phyloP scores from a whole-genome alignment of 2,329 filamentous ascomycete species.

The Cladophialophora psammophila region DNA sequence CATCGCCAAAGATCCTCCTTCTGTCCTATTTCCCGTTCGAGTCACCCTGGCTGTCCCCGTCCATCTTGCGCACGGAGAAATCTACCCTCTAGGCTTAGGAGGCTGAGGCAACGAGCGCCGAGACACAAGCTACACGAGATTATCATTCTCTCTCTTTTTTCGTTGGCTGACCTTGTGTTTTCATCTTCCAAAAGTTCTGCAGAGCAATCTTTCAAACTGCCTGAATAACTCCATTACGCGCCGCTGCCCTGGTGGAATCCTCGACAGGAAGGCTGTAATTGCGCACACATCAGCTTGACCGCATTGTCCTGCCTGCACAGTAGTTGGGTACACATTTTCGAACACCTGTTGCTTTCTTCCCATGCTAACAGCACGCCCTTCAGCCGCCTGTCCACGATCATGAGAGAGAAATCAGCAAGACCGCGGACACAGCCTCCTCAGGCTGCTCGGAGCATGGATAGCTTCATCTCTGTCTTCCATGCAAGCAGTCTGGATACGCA shows the following conservation, averaged over 20 bases:
- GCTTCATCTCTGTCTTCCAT: constrained; percentile 26
- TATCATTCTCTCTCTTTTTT: neutral
- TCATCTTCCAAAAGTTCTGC: neutral
- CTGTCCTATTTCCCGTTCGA: neutral
- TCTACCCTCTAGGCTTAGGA: neutral
- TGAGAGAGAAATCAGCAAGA: constrained; percentile 16
- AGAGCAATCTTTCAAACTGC: neutral
- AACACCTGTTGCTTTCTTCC: neutral
- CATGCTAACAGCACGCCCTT: neutral
- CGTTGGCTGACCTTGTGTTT: neutral
- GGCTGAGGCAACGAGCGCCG: neutral
- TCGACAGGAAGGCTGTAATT: neutral
- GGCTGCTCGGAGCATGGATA: constrained; percentile 14
- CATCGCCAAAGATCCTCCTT: neutral
- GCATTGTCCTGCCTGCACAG: neutral
- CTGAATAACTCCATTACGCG: neutral
- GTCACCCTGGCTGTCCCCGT: neutral
- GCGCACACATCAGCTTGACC: neutral
- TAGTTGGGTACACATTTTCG: neutral
- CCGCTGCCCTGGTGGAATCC: neutral
- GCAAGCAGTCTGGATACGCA: constrained; percentile 16
- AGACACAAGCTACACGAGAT: neutral
- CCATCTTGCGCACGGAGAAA: neutral
- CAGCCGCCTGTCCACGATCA: neutral
- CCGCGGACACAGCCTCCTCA: neutral